Evolutionary conservation across 805 yeast species (phyloP).

Genomic region (Metschnikowia shivogae): DNA sequence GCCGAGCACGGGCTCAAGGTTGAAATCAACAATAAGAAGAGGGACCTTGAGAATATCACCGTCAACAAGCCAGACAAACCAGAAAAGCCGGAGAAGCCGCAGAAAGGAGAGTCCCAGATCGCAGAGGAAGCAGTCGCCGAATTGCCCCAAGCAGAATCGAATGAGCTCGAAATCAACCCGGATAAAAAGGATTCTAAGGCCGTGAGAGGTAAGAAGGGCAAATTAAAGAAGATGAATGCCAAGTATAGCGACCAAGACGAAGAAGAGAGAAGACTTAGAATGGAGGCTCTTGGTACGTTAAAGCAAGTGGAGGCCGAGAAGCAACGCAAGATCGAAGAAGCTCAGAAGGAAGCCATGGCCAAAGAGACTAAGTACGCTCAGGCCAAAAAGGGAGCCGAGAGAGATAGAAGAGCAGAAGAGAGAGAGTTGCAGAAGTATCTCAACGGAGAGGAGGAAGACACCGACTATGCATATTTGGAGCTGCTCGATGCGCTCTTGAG

Average conservation of each 20-base stretch:
- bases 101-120: neutral
- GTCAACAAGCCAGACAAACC: neutral
- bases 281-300: conserved; percentile 81
- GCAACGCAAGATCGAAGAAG: conserved; percentile 17
- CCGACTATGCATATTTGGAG: conserved; percentile 33
- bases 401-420: conserved; percentile 43
- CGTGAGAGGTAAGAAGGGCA: conserved; percentile 75
- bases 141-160: neutral
- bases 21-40: conserved; percentile 33
- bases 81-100: conserved; percentile 10
- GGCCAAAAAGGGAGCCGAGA: conserved; percentile 34
- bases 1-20: conserved; percentile 37
- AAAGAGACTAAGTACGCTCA: conserved; percentile 28
- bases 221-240: conserved; percentile 72
- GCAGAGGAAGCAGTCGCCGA: neutral
- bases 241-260: conserved; percentile 93
- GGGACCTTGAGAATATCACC: conserved; percentile 28
- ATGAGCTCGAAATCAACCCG: neutral
- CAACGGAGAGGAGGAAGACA: conserved; percentile 31
- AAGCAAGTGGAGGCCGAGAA: conserved; percentile 46
- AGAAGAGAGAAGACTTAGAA: conserved; percentile 68
- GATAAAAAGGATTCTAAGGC: conserved; percentile 38
- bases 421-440: conserved; percentile 43
- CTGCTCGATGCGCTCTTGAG: conserved; percentile 44
- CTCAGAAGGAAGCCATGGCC: conserved; percentile 14